Base-by-base conservation (phyloP, 306 rosid species). In the Glycyrrhiza uralensis region DNA sequence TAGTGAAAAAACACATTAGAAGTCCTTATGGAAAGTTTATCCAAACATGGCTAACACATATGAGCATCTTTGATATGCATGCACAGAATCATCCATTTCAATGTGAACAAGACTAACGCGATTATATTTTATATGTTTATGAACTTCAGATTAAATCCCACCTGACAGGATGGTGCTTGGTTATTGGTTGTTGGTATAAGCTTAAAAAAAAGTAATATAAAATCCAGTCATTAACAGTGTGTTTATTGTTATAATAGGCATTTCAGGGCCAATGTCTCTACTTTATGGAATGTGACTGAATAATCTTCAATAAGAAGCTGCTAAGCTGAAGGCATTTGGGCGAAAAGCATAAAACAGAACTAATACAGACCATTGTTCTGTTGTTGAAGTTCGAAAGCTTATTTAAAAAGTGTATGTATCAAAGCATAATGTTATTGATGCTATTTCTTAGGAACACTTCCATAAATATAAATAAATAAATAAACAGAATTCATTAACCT, bases 401-500 rank as follows among this genome's bases (percentile, higher is more conserved):
- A 78, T 23, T 42, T 36, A 52, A 50, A 45, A 59, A 45, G 47
- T 17, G 15, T 18, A 19, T 2, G 35, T 28, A 51, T 18, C 18
- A 75, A 63, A 74, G 33, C 57, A 66, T 22, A 64, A 69, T 73
- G 46, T 47, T 55, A 46, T 55, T 42, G 50, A 1, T n/a, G 15
- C 47, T 55, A 38, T 24, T 38, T 54, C 70, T 52, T 55, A 30
- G 45, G 26, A 54, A 5, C 15, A 51, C 56, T 32, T 39, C 46
- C 17, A n/a, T n/a, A n/a, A n/a, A n/a, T n/a, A n/a, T n/a, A n/a
- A 26, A 46, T 12, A 69, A 62, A 12, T 0, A 59, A 77, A 76
- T 55, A 63, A 75, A 70, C 8, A 28, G 66, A 64, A 38, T 52
- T 13, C 47, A 26, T 10, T 28, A 81, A 89, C 97, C 92, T 92